phyloP scores from a whole-genome alignment of 805 yeast genomes.

The Starmera pachycereana region DNA sequence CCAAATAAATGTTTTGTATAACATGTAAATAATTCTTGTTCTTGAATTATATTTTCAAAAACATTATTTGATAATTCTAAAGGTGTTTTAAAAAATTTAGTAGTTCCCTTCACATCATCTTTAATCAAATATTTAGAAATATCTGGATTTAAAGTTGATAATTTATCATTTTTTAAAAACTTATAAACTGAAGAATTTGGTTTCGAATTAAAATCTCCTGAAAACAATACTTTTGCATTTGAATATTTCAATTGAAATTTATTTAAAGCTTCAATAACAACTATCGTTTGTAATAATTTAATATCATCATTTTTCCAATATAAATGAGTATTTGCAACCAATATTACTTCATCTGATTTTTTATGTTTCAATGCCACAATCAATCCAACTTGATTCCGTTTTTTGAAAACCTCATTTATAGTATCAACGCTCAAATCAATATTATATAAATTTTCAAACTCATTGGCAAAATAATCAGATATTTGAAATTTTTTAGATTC shows the following conservation, averaged over 20 bases:
- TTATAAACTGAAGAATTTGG: constrained; percentile 39
- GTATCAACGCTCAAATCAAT: constrained; percentile 7
- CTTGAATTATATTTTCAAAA: constrained; percentile 18
- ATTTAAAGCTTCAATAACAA: constrained; percentile 26
- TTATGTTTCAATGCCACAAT: constrained; percentile 38
- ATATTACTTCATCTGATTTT: constrained; percentile 27
- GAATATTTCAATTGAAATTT: constrained; percentile 20
- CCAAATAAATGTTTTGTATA: constrained; percentile 40
- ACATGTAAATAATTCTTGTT: constrained; percentile 25
- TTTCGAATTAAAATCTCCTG: constrained; percentile 49
- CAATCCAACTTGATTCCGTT: constrained; percentile 48
- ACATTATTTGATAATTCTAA: constrained; percentile 18
- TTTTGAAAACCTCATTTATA: constrained; percentile 25
- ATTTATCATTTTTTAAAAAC: constrained; percentile 26
- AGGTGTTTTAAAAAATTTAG: constrained; percentile 15
- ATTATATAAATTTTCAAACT: constrained; percentile 4
- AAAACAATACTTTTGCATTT: constrained; percentile 29
- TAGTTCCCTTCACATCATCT: neutral
- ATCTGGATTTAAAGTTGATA: constrained; percentile 16
- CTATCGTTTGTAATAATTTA: constrained; percentile 41
- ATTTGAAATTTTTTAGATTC: constrained; percentile 25
- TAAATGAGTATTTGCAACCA: constrained; percentile 49
- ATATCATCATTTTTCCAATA: constrained; percentile 53
- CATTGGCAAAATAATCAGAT: constrained; percentile 8
- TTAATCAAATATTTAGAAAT: constrained; percentile 3